Evolutionary conservation across 768 basidiomycete genomes (phyloP).

Genomic region (Suillus hirtellus): DNA sequence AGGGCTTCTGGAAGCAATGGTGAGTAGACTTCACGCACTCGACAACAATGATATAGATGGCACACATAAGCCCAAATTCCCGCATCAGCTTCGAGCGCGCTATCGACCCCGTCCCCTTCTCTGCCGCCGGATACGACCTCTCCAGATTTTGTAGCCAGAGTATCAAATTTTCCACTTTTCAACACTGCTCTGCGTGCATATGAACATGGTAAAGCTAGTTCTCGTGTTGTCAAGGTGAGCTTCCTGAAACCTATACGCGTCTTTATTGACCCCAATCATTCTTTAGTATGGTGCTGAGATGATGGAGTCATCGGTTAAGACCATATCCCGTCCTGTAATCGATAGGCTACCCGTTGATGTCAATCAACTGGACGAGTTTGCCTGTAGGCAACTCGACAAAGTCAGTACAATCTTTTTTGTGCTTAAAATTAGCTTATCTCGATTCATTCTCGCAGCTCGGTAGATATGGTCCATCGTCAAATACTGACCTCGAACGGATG

Average conservation of each 20-base stretch:
- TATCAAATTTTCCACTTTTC: constrained; percentile 72
- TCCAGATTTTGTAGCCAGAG: constrained; percentile 49
- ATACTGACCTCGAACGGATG: constrained; percentile 30
- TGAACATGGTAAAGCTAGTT: constrained; percentile 81
- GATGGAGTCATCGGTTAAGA: constrained; percentile 81
- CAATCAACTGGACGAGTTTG: constrained; percentile 81
- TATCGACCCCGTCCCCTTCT: constrained; percentile 19
- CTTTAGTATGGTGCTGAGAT: constrained; percentile 82
- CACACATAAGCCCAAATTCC: constrained; percentile 4
- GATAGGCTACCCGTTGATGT: constrained; percentile 74
- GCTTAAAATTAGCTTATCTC: constrained; percentile 1
- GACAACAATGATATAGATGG: neutral
- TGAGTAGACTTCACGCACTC: constrained; percentile 13
- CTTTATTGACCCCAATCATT: constrained; percentile 15
- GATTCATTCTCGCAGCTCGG: constrained; percentile 39
- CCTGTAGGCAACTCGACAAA: constrained; percentile 83
- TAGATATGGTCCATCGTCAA: constrained; percentile 46
- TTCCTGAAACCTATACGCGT: constrained; percentile 10
- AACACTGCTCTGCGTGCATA: constrained; percentile 72
- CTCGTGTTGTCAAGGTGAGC: constrained; percentile 80
- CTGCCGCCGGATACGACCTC: constrained; percentile 15
- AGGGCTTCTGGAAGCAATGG: constrained; percentile 16
- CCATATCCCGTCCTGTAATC: constrained; percentile 80
- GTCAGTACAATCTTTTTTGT: constrained; percentile 43
- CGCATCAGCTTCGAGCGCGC: constrained; percentile 15